Evolutionary conservation across 495 filamentous ascomycete species (phyloP), one percentile per base, ranked within the genome.

Genomic region (Neurospora sp.): DNA sequence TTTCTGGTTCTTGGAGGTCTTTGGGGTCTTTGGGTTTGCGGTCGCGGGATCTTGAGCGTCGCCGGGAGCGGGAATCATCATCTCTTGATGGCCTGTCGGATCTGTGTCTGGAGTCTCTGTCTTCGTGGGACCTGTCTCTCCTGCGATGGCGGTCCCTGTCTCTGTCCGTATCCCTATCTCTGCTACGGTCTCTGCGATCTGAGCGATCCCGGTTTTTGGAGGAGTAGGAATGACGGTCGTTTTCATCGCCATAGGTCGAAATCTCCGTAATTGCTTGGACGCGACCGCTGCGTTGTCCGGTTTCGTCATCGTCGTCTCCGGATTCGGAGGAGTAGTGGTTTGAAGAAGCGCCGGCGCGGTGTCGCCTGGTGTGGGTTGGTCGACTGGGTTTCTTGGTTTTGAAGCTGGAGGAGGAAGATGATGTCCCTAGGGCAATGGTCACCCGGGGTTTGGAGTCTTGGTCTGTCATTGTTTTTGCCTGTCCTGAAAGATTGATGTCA

Each of bases 241-340:
- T 27, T 6, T 65, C 53, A 65, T 65, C 14, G 27, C 53, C 53
- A 17, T 65, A 65, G 22, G 53, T 65, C 16, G 53, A 65, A 1
- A 65, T 65, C 8, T 65, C 53, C 27, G 53, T 65, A 16, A 65
- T 65, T 35, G 22, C 53, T 65, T 65, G 53, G 6, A 65, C 27
- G 14, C 53, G 53, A 17, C 53, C 27, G 27, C 27, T 61, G 22
- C 27, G 22, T 65, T 65, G 53, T 65, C 4, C 27, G 53, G 53
- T 65, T 65, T 35, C 53, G 31, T 65, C 53, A 8, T 65, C 14
- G 71, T 76, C 78, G 27, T 79, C 68, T 69, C 73, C 8, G 40
- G 75, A 71, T 31, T 73, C 69, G n/a, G 72, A 65, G 9, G 41
- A 59, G 10, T 71, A 71, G 14, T 61, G 45, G 45, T 53, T 53